Conservation (phyloP, 1,284 basidiomycete genomes). For the Serendipita sp. region DNA sequence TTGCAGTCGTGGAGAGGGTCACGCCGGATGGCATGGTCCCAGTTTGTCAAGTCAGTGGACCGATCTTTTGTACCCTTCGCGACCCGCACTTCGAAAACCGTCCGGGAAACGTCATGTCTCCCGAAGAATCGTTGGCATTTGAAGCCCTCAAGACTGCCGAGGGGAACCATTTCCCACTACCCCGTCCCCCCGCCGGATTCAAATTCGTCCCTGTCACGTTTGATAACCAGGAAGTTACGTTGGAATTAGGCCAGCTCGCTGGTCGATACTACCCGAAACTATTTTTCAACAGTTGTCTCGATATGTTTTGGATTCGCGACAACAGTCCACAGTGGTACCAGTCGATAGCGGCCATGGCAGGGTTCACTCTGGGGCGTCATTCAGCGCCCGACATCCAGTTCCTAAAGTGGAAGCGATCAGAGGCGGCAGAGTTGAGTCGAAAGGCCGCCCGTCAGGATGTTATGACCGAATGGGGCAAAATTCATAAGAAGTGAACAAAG, state of each 20-base stretch:
- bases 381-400: neutral
- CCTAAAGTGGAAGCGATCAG: neutral
- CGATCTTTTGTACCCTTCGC: neutral
- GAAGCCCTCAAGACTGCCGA: too few species aligned
- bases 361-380: neutral
- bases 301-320: neutral
- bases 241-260: conserved; percentile 50
- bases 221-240: conserved; percentile 45
- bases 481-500: neutral
- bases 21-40: conserved; percentile 42
- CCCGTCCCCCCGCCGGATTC: conserved; percentile 46
- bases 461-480: neutral
- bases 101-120: neutral
- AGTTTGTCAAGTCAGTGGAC: conserved; percentile 43
- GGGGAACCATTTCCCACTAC: conserved; percentile 30
- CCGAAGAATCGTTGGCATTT: neutral
- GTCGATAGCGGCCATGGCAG: neutral
- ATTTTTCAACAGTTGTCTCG: neutral
- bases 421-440: neutral
- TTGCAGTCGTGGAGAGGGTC: conserved; percentile 42
- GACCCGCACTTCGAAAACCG: neutral
- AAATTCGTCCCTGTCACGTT: conserved; percentile 53
- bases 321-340: neutral
- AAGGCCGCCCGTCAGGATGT: neutral
- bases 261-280: conserved; percentile 63